Evolutionary conservation across 768 basidiomycete genomes (phyloP).

Genomic region (Bullera alba): DNA sequence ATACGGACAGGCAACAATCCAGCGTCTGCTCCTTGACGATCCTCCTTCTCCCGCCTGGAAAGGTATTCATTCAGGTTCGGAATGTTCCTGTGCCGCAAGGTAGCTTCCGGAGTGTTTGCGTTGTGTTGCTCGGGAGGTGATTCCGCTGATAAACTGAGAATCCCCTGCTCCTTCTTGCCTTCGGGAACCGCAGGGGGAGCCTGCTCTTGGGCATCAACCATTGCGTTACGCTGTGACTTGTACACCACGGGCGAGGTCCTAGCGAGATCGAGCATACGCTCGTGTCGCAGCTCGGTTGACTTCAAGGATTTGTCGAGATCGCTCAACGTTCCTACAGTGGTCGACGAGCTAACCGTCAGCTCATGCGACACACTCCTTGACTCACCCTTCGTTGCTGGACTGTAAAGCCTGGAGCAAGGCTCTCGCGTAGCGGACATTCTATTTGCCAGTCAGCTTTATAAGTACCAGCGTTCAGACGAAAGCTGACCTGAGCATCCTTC

Average conservation of each 20-base stretch:
- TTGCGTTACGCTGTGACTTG: no score
- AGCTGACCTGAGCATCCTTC: not conserved
- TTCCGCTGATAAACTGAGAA: no score
- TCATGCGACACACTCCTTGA: no score
- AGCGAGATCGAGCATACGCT: no score
- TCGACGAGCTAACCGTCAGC: no score
- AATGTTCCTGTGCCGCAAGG: not conserved
- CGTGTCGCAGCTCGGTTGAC: no score
- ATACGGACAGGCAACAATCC: conserved; percentile 25
- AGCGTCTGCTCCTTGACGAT: conserved; percentile 17
- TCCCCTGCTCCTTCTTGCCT: no score
- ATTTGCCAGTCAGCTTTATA: not conserved
- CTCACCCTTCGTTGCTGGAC: conserved; percentile 15
- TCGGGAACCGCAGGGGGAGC: no score
- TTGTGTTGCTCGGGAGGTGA: not conserved
- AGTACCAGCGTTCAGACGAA: not conserved
- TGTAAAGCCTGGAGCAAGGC: conserved; percentile 16
- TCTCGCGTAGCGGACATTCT: conserved; percentile 27
- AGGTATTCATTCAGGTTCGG: conserved; percentile 22
- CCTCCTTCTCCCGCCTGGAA: conserved; percentile 13
- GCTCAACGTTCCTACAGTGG: no score
- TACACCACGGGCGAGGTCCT: no score
- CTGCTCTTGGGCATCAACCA: no score
- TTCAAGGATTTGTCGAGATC: no score
- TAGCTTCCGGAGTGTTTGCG: conserved; percentile 1